Base-by-base conservation (phyloP, 169 alveolate genomes). In the Theileria equi region DNA sequence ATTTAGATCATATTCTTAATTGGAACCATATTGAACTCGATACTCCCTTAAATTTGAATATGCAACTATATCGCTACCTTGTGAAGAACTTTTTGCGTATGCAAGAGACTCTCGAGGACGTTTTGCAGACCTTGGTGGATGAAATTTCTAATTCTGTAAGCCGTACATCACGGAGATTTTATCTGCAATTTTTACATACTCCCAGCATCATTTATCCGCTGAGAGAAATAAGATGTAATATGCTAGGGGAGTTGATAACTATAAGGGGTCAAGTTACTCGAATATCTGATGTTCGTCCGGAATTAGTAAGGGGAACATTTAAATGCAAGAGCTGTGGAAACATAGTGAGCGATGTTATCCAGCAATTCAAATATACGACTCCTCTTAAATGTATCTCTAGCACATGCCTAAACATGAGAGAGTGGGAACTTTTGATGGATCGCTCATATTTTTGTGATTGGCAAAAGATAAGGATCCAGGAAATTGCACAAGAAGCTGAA, bases 241-340 rank as follows among this genome's bases (percentile, higher is more conserved):
- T 89, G 90, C 82, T 97, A 11, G 99, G 99, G 5, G 94, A 95
- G 76, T 84, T 97, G 65, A 81, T 88, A 13, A 71, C 95, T 43
- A 86, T 97, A 26, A 50, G 95, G 17, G 99, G 99, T 11, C 96
- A 96, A 41, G 98, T 96, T 11, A 97, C 99, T 26, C 90, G 99
- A 57, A 91, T 96, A 2, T 92, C 98, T 2, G 99, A 97, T 57
- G 98, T 95, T 1, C 83, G 98, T 29, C 99, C 99, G 1, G 99
- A 96, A 82, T 78, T 97, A 43, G 72, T 95, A 10, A 68, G 81
- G 28, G 99, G 94, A 21, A 72, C 97, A 38, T 97, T 96, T 83
- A 85, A 80, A 50, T 96, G 99, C 78, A 82, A 89, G 61, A 91
- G 88, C 60, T 96, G 99, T 59, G 95, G 95, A 41, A 82, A 85